Base-by-base conservation (phyloP, 495 filamentous ascomycete species). In the Lasiosphaeriaceae sp. region DNA sequence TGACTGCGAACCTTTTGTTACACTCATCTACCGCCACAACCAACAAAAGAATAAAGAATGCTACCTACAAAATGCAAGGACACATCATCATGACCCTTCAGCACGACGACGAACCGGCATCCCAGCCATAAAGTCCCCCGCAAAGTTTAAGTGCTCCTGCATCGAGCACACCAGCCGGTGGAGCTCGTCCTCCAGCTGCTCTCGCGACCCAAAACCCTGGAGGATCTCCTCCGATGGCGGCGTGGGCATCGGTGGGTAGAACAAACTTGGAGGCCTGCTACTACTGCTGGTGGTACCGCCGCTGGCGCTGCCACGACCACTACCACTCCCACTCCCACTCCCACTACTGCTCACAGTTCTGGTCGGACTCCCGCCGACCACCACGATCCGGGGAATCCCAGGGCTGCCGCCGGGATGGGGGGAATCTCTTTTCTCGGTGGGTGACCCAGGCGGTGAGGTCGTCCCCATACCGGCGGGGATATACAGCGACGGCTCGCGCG, bases 171-270 rank as follows among this genome's bases (percentile, higher is more conserved):
- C 3, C 52, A 54, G 2, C 43, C 52, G 35, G 19, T 17, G 20
- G n/a, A 54, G 12, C 43, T 54, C 52, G 7, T 54, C 52, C 43
- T 35, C 24, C 52, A 54, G 17, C 43, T 22, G 20, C 43, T 54
- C 52, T 22, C 35, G 24, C 16, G 19, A 24, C 39, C 52, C 37
- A n/a, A 17, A 11, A 12, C 52, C 52, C 22, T 17, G 23, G 14
- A 54, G 22, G 2, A 46, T 41, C 21, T 54, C 24, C 16, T 45
- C 43, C 8, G 52, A 23, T 11, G 52, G 52, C 14, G 52, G 52
- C 21, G 19, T 23, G 6, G 52, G 52, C 22, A 47, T 17, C 16
- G 35, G 35, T 7, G 50, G 50, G n/a, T 14, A 20, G 7, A 31
- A 31, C 4, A n/a, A 20, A 2, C 14, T 16, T 44, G 14, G 14